A percentile compares a stretch with the other conserved stretches of the same genome.
These are phyloP conservation scores for Kluyveromyces dobzhanskii DNA, from an alignment of 805 yeast species.

Conservation along the genomic window DNA sequence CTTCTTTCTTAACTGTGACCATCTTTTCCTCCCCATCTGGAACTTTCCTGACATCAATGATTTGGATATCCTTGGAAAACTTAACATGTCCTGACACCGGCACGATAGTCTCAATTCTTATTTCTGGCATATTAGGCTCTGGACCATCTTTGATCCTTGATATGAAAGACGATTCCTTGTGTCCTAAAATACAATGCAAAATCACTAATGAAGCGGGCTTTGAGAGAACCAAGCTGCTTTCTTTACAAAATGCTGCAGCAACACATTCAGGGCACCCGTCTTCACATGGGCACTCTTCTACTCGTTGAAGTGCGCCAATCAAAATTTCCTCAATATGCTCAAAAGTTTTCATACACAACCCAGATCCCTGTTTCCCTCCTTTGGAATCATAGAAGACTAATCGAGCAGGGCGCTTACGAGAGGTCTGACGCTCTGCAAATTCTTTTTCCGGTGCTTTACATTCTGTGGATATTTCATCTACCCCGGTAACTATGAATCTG, in stretches of 20 bases:
- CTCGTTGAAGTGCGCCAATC: conserved; percentile 46
- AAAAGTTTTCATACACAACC: conserved; percentile 71
- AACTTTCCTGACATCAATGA: conserved; percentile 33
- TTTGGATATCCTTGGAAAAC: conserved; percentile 52
- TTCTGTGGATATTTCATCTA: conserved; percentile 79
- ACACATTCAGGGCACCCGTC: conserved; percentile 75
- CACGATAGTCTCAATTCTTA: conserved; percentile 58
- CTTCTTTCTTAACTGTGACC: conserved; percentile 5
- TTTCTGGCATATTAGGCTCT: conserved; percentile 64
- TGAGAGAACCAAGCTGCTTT: conserved; percentile 72
- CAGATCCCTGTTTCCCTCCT: conserved; percentile 76
- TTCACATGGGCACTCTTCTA: conserved; percentile 60
- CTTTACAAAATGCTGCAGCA: conserved; percentile 76
- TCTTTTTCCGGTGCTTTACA: conserved; percentile 98
- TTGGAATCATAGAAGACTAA: conserved; percentile 75
- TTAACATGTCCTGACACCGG: conserved; percentile 48
- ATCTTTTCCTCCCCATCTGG: not conserved
- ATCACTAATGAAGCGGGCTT: conserved; percentile 78
- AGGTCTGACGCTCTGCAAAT: conserved; percentile 66
- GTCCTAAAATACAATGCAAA: conserved; percentile 52
- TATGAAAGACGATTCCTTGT: conserved; percentile 27
- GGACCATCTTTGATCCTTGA: conserved; percentile 55
- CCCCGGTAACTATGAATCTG: conserved; percentile 58
- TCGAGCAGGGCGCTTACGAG: conserved; percentile 77
- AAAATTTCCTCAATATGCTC: conserved; percentile 66